These are phyloP conservation scores for Diaporthe helianthi DNA, from an alignment of 2,329 filamentous ascomycete species.

Conservation along the genomic window DNA sequence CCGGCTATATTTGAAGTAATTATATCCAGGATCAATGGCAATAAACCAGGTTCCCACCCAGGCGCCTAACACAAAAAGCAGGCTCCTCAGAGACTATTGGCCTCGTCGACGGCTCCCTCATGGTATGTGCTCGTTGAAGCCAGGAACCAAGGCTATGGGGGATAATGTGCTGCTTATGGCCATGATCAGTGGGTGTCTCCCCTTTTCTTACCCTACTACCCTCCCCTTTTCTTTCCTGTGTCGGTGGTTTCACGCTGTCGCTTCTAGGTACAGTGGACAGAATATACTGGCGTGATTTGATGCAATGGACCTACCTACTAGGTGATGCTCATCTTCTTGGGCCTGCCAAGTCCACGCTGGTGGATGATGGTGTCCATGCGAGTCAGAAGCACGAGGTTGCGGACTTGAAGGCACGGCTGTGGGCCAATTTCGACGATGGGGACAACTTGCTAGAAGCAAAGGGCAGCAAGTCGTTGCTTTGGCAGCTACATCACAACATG, in stretches of 20 bases:
- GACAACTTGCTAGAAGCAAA: neutral
- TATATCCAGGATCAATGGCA: too few relatives aligned
- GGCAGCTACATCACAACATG: too few relatives aligned
- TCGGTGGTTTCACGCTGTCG: neutral
- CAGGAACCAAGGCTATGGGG: conserved; percentile 26
- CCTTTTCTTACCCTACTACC: too few relatives aligned
- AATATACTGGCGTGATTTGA: neutral
- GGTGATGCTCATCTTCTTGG: conserved; percentile 33
- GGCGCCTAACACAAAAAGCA: neutral
- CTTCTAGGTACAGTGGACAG: neutral
- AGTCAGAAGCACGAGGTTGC: conserved; percentile 28
- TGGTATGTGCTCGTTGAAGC: conserved; percentile 26
- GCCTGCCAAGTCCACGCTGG: conserved; percentile 32
- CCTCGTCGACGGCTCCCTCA: conserved; percentile 35
- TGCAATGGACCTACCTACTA: conserved; percentile 32
- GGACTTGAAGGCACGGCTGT: conserved; percentile 28
- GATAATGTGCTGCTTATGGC: conserved; percentile 34
- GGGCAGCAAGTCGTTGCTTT: neutral
- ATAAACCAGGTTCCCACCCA: too few relatives aligned
- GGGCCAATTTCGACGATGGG: conserved; percentile 32
- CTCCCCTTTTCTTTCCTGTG: neutral
- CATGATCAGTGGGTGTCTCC: conserved; percentile 3
- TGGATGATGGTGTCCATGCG: conserved; percentile 26
- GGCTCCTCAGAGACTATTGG: conserved; percentile 36
- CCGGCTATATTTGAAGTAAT: neutral